A percentile compares a stretch with the other conserved stretches of the same genome.
These are phyloP conservation scores for Micromonas pusilla DNA, from an alignment of 139 green algal genomes.

Conservation along the genomic window DNA sequence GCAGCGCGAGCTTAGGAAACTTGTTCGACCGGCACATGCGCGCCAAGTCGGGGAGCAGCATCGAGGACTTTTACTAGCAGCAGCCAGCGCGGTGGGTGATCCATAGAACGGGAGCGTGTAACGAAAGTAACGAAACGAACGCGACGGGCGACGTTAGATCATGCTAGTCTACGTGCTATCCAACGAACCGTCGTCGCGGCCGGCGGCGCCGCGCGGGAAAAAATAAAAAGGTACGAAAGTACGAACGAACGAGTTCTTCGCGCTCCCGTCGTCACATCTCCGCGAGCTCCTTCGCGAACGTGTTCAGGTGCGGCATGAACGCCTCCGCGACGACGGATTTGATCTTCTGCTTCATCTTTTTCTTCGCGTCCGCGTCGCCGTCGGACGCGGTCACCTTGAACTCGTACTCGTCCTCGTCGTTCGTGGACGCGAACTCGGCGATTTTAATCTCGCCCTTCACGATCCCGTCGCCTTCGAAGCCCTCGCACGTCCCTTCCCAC, in stretches of 20 bases:
- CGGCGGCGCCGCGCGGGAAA: too few relatives aligned
- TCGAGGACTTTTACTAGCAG: neutral
- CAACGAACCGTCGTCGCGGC: neutral
- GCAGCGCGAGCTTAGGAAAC: neutral
- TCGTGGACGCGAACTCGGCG: conserved; percentile 52
- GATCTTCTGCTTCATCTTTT: conserved; percentile 27
- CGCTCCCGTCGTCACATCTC: too few relatives aligned
- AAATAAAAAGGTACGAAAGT: too few relatives aligned
- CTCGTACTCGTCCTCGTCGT: conserved; percentile 60
- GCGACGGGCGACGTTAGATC: too few relatives aligned
- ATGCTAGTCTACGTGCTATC: too few relatives aligned
- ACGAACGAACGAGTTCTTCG: too few relatives aligned
- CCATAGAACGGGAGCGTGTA: too few relatives aligned
- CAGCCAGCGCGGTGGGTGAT: too few relatives aligned
- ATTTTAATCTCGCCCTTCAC: conserved; percentile 52
- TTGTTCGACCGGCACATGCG: neutral
- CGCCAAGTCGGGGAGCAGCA: neutral
- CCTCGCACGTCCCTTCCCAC: conserved; percentile 44
- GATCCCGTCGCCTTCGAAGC: conserved; percentile 13
- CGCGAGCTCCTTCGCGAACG: neutral
- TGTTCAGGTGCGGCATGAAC: neutral
- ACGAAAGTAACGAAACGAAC: too few relatives aligned
- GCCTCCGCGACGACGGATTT: conserved; percentile 22
- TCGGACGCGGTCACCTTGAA: conserved; percentile 41
- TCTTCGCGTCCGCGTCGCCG: conserved; percentile 36